phyloP scores from a whole-genome alignment of 2,329 filamentous ascomycete genomes.

The Colletotrichum neosansevieriae region DNA sequence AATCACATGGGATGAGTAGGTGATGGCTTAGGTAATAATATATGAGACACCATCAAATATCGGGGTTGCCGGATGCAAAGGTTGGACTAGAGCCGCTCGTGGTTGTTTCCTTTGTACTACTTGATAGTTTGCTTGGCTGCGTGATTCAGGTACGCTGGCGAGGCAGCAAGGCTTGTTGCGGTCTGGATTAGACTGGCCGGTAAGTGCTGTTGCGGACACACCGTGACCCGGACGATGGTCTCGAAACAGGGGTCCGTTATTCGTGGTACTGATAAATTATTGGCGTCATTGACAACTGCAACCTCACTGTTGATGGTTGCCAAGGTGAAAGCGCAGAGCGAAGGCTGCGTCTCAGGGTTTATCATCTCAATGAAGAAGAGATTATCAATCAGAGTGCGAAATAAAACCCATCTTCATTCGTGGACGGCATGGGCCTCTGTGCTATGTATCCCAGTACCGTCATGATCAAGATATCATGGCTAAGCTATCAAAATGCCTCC shows the following conservation, averaged over 20 bases:
- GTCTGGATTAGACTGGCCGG: background rate
- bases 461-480: conserved; percentile 26
- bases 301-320: too few species aligned
- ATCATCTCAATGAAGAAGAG: too few species aligned
- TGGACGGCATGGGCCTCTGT: conserved; percentile 1
- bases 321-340: too few species aligned
- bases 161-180: background rate
- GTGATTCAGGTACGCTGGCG: background rate
- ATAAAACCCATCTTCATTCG: background rate
- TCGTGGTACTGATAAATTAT: too few species aligned
- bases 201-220: background rate
- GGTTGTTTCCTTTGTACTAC: background rate
- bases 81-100: too few species aligned
- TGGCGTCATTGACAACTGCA: too few species aligned
- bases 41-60: too few species aligned
- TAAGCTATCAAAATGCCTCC: conserved; percentile 4
- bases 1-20: background rate
- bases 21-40: background rate
- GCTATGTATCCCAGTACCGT: conserved; percentile 12
- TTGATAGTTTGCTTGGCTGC: background rate
- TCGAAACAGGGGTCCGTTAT: background rate
- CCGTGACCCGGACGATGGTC: background rate
- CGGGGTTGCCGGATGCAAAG: too few species aligned
- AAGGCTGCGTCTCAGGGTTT: too few species aligned
- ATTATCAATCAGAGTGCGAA: too few species aligned